These are phyloP conservation scores for Termitomyces bulborhizus DNA, from an alignment of 768 basidiomycete species.

Conservation along the genomic window DNA sequence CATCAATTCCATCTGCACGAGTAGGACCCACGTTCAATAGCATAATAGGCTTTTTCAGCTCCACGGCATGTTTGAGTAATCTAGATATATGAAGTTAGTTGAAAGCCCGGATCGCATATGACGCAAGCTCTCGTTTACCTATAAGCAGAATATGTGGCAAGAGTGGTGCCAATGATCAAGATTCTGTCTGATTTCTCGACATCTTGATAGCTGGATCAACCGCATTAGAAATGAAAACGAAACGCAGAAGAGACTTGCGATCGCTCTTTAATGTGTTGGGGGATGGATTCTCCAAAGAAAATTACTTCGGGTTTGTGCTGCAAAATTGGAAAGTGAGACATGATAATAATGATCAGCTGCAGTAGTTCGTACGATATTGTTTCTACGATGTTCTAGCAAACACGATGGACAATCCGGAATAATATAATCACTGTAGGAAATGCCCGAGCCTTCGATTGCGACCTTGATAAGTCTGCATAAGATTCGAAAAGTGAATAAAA, in stretches of 20 bases:
- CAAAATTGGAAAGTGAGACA: background rate
- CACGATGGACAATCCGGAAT: conserved; percentile 78
- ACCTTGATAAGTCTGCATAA: conserved; percentile 39
- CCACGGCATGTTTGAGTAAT: conserved; percentile 73
- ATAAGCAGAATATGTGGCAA: conserved; percentile 92
- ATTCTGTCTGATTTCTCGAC: conserved; percentile 60
- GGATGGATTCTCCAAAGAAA: conserved; percentile 90
- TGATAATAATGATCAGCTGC: background rate
- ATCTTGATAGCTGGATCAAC: conserved; percentile 40
- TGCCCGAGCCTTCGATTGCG: conserved; percentile 62
- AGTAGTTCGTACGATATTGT: conserved; percentile 48
- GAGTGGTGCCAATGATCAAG: conserved; percentile 81
- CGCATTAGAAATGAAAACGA: background rate
- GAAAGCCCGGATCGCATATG: background rate
- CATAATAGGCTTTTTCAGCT: conserved; percentile 70
- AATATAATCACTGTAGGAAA: conserved; percentile 69
- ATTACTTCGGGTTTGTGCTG: conserved; percentile 79
- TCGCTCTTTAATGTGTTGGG: conserved; percentile 51
- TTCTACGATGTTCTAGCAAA: conserved; percentile 44
- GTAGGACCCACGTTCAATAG: conserved; percentile 87
- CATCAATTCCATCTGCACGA: conserved; percentile 66
- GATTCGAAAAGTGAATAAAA: background rate
- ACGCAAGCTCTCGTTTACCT: conserved; percentile 35
- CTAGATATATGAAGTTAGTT: conserved; percentile 28
- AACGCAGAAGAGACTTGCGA: conserved; percentile 46